A percentile compares a stretch with the other conserved stretches of the same genome.
Conservation (phyloP, 2,329 filamentous ascomycete genomes). For the Chrysoporthe austroafricana region DNA sequence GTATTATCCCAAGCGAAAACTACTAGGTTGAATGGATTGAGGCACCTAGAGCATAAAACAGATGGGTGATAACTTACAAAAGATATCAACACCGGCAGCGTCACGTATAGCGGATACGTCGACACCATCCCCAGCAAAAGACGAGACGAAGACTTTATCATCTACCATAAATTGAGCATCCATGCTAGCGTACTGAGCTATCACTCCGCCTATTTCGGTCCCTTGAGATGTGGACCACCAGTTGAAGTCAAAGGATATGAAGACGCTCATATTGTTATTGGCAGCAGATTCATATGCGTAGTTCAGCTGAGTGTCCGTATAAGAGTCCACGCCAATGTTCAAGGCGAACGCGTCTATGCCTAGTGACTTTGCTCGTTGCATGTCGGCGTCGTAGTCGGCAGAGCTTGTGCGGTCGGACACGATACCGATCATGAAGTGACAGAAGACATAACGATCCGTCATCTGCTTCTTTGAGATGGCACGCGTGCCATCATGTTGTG, state of each 20-base stretch:
- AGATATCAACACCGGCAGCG: slow-evolving; percentile 49
- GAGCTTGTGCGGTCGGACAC: slow-evolving; percentile 46
- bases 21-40: too few species aligned
- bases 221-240: slow-evolving; percentile 45
- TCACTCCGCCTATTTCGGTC: slow-evolving; percentile 46
- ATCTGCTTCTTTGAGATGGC: background rate
- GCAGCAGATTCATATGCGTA: slow-evolving; percentile 55
- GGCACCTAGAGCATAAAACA: background rate
- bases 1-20: too few species aligned
- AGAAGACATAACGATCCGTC: slow-evolving; percentile 41
- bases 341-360: slow-evolving; percentile 39
- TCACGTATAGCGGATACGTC: slow-evolving; percentile 46
- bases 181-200: slow-evolving; percentile 48
- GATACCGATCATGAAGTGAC: slow-evolving; percentile 53
- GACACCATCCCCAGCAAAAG: slow-evolving; percentile 54
- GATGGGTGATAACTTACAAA: slow-evolving; percentile 37
- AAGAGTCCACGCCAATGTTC: slow-evolving; percentile 42
- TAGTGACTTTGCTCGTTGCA: slow-evolving; percentile 31
- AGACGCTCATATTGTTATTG: slow-evolving; percentile 54
- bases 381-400: slow-evolving; percentile 47
- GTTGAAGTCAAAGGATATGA: slow-evolving; percentile 62
- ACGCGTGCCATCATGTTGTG: background rate
- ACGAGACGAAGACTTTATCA: slow-evolving; percentile 55
- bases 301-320: slow-evolving; percentile 50
- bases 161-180: slow-evolving; percentile 54